phyloP scores from a whole-genome alignment of 108 stramenopile genomes.

The Cyclotella choctawhatcheeana region DNA sequence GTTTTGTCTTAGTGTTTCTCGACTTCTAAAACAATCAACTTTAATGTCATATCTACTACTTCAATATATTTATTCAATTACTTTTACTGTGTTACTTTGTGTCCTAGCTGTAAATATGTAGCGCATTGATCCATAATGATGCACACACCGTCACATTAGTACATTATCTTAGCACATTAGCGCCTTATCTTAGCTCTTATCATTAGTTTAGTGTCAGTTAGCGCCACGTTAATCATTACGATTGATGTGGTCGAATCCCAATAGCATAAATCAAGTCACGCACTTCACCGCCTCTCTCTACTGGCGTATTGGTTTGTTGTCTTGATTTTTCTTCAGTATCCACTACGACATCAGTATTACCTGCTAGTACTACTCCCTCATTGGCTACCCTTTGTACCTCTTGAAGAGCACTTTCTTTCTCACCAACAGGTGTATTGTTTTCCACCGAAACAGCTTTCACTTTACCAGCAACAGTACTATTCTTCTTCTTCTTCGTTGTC shows the following conservation, averaged over 20 bases:
- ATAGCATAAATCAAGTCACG: conserved; percentile 33
- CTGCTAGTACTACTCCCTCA: neutral
- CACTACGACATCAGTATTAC: neutral
- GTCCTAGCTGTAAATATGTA: too few species aligned
- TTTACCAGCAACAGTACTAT: neutral
- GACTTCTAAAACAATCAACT: too few species aligned
- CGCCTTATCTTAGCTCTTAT: too few species aligned
- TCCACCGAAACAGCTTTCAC: neutral
- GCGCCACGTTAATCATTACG: neutral
- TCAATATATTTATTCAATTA: too few species aligned
- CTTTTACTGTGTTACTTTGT: too few species aligned
- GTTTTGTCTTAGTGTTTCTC: too few species aligned
- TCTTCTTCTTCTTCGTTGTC: neutral
- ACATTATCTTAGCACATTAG: too few species aligned
- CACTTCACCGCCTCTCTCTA: neutral
- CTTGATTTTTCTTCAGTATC: neutral
- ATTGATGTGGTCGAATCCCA: conserved; percentile 28
- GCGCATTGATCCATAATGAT: too few species aligned
- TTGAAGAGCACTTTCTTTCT: conserved; percentile 1
- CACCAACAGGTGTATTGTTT: too few species aligned
- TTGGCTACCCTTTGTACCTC: conserved; percentile 8
- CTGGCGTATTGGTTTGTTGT: neutral
- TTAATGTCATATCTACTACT: too few species aligned
- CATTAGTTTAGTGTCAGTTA: neutral
- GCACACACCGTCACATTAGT: too few species aligned